Conservation (phyloP, 176 grass and related monocot genomes). For the Triticum dicoccoides region DNA sequence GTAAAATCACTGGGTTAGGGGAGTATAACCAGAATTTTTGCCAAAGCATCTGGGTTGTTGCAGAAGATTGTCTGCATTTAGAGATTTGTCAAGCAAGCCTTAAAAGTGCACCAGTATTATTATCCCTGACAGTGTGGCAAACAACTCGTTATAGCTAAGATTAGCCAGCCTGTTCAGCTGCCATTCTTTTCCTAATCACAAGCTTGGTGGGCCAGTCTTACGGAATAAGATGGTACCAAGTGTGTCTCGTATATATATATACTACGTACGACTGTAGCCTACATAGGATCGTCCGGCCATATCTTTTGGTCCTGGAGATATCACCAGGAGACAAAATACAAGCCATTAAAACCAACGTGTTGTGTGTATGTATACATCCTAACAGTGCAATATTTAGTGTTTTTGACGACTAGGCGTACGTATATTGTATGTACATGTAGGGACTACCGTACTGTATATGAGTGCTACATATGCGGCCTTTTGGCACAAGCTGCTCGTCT, state of each 20-base stretch:
- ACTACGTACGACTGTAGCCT: neutral
- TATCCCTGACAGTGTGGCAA: neutral
- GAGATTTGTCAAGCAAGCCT: constrained; percentile 2
- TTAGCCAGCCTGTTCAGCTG: constrained; percentile 23
- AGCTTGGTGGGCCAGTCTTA: neutral
- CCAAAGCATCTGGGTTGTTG: neutral
- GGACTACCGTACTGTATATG: constrained; percentile 15
- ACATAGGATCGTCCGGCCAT: constrained; percentile 6
- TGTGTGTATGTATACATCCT: neutral
- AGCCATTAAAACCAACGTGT: neutral
- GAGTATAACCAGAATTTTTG: neutral
- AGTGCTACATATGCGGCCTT: constrained; percentile 15
- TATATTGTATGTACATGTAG: constrained; percentile 15
- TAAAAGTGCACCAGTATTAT: neutral
- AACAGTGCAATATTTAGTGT: neutral
- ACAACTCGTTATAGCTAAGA: constrained; percentile 26
- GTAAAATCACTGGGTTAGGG: neutral
- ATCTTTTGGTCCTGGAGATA: neutral
- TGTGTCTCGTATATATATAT: neutral
- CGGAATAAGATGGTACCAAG: constrained; percentile 4
- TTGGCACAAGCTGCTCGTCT: constrained; percentile 8
- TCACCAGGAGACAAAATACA: constrained; percentile 11
- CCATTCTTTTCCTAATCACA: constrained; percentile 10
- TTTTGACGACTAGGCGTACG: neutral
- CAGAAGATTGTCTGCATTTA: neutral